Evolutionary conservation across 192 early-diverging fungal species (phyloP), one percentile per base, ranked within the genome.

Genomic region (Dissophora globulifera): DNA sequence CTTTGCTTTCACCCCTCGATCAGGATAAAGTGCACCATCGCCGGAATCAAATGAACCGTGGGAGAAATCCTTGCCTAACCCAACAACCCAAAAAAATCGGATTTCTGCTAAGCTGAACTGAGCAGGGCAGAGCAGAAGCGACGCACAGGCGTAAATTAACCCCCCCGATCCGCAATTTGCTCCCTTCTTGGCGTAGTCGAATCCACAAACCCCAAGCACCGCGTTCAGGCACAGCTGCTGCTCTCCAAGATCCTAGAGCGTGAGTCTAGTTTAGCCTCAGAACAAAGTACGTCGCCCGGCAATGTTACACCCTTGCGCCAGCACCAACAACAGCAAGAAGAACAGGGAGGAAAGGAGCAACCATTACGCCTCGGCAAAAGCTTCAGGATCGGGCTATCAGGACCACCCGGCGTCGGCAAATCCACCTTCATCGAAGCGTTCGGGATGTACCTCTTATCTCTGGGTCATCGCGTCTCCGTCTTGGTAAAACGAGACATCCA

Each of bases 351-450:
- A n/a, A n/a, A n/a, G 61, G 49, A 76, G 4, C 46, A 66, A 22
- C 19, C 69, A 41, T 46, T 69, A 19, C 20, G 80, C 27, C 62
- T 58, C 6, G 72, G 79, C 1, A 67, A 80, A 29, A 86, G 89
- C 13, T 90, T 92, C 64, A 84, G 93, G 43, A 93, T 95, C 40
- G 93, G 92, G 9, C 81, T 95, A 23, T 90, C 89, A 4, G 92
- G 92, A 29, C 82, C 89, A 16, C 93, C 93, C 0, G 93, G 93
- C 1, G 93, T 95, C 11, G 93, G 92, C 3, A 95, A 95, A 67
- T 91, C 89, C n/a, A 91, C 90, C 40, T 95, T 95, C 60, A 93
- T 95, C 66, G 93, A 95, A 58, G 68, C 87, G 5, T 92, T 95
- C 69, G 93, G 93, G 46, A 89, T 90, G 87, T 85, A 83, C 41